A percentile compares a stretch with the other conserved stretches of the same genome.
Evolutionary conservation across 2,329 filamentous ascomycete genomes (phyloP).

Genomic region (Arachnopeziza araneosa): DNA sequence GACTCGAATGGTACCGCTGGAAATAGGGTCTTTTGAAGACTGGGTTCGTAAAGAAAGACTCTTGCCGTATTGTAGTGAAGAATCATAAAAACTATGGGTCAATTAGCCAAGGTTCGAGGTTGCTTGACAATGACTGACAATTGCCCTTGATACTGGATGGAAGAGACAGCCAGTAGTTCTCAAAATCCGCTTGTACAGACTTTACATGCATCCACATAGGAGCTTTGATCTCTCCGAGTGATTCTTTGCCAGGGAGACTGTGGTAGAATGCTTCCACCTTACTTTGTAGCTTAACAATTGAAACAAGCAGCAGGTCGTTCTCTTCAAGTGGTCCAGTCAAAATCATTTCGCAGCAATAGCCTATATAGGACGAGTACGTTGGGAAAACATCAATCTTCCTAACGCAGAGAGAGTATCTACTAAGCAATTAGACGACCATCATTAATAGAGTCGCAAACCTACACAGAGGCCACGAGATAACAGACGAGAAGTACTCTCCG

Average conservation of each 20-base stretch:
- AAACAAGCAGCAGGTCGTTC: constrained; percentile 17
- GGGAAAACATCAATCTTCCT: constrained; percentile 16
- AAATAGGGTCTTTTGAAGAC: constrained; percentile 10
- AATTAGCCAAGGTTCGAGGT: neutral
- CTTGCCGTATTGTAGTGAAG: constrained; percentile 14
- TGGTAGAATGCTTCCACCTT: constrained; percentile 13
- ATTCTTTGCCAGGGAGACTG: constrained; percentile 7
- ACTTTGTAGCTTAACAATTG: constrained; percentile 14
- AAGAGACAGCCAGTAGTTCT: constrained; percentile 14
- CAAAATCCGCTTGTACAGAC: constrained; percentile 9
- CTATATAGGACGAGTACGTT: constrained; percentile 16
- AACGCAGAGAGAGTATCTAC: constrained; percentile 11
- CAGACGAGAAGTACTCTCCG: constrained; percentile 15
- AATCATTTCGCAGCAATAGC: constrained; percentile 16
- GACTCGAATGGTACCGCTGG: neutral
- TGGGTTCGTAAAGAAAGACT: constrained; percentile 13
- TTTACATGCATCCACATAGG: constrained; percentile 19
- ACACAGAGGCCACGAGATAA: constrained; percentile 18
- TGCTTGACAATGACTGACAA: constrained; percentile 11
- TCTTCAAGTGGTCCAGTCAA: constrained; percentile 11
- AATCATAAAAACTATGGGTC: constrained; percentile 7
- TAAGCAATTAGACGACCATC: neutral
- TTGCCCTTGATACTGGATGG: constrained; percentile 14
- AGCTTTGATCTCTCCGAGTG: constrained; percentile 7
- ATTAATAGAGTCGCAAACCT: neutral